Percentiles rank a stretch among this genome's conserved stretches.
These are phyloP conservation scores for Ustilago tritici DNA, from an alignment of 1,284 basidiomycete genomes.

Conservation along the genomic window DNA sequence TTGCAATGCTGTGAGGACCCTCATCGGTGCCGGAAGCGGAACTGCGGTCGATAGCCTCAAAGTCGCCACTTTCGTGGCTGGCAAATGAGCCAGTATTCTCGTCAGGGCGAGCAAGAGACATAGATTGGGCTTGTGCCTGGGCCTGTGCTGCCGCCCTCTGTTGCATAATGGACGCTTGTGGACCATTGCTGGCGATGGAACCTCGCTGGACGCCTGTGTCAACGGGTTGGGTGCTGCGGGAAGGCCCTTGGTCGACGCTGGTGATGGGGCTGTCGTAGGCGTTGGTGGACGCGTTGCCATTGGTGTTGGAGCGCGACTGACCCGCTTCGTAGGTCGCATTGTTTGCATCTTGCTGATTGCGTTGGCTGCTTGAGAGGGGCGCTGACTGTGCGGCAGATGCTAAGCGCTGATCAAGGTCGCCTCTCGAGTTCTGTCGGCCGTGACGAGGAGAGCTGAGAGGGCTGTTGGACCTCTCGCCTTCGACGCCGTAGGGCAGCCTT, in stretches of 20 bases:
- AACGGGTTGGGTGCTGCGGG: slow-evolving; percentile 26
- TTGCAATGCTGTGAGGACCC: slow-evolving; percentile 11
- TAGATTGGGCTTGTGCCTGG: slow-evolving; percentile 49
- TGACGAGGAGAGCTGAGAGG: slow-evolving; percentile 40
- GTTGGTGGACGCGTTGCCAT: slow-evolving; percentile 26
- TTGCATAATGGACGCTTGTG: slow-evolving; percentile 60
- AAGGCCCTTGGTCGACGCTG: slow-evolving; percentile 45
- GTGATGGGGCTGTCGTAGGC: slow-evolving; percentile 36
- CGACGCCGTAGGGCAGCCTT: slow-evolving; percentile 25
- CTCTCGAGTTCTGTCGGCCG: slow-evolving; percentile 32
- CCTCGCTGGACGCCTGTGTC: slow-evolving; percentile 27
- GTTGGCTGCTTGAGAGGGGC: background rate
- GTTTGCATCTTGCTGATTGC: background rate
- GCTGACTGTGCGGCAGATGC: slow-evolving; percentile 7
- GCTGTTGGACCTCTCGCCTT: slow-evolving; percentile 38
- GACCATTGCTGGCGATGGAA: slow-evolving; percentile 2
- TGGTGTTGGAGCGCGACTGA: slow-evolving; percentile 15
- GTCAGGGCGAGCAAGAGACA: slow-evolving; percentile 26
- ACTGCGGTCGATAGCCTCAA: slow-evolving; percentile 52
- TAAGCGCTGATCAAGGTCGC: slow-evolving; percentile 29
- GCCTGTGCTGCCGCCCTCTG: slow-evolving; percentile 61
- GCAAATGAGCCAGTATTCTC: slow-evolving; percentile 21
- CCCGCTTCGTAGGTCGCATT: slow-evolving; percentile 8
- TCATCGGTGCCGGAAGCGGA: slow-evolving; percentile 51
- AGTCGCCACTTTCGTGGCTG: slow-evolving; percentile 44